Evolutionary conservation across 1,284 basidiomycete species (phyloP).

Genomic region (Sparassis latifolia): DNA sequence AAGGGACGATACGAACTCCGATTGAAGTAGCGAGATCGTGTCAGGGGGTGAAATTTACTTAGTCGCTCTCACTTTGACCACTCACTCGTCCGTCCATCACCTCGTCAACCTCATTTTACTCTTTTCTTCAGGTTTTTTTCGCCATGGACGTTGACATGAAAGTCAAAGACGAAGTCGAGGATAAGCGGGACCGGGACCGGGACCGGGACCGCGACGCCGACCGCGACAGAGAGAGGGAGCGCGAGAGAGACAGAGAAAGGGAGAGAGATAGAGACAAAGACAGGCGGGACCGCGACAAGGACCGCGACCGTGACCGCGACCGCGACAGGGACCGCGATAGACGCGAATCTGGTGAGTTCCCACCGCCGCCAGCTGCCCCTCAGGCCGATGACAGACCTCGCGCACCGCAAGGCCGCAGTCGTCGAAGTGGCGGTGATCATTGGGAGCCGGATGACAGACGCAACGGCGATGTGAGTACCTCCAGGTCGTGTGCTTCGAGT

Average conservation of each 20-base stretch:
- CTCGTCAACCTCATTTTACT: background rate
- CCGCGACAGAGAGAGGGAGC: constrained; percentile 36
- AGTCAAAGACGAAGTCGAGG: constrained; percentile 62
- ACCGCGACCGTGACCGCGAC: constrained; percentile 30
- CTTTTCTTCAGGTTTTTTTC: background rate
- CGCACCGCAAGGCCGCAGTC: constrained; percentile 28
- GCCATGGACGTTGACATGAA: constrained; percentile 77
- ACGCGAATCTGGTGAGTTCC: constrained; percentile 49
- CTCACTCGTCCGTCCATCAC: too few species aligned
- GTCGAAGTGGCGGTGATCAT: constrained; percentile 49
- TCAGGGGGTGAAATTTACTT: too few species aligned
- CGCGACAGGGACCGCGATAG: constrained; percentile 33
- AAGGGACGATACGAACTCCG: background rate
- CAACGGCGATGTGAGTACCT: constrained; percentile 48
- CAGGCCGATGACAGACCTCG: too few species aligned
- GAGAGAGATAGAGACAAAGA: constrained; percentile 20
- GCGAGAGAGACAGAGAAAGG: constrained; percentile 28
- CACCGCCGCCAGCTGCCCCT: background rate
- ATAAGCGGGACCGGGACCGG: constrained; percentile 35
- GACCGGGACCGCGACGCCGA: constrained; percentile 39
- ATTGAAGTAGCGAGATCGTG: background rate
- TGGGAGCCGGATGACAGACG: constrained; percentile 74
- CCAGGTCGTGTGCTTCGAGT: constrained; percentile 8
- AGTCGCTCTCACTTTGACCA: too few species aligned
- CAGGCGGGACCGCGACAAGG: too few species aligned